Evolutionary conservation across 2,329 filamentous ascomycete genomes (phyloP).

Genomic region (Myotisia sp.): DNA sequence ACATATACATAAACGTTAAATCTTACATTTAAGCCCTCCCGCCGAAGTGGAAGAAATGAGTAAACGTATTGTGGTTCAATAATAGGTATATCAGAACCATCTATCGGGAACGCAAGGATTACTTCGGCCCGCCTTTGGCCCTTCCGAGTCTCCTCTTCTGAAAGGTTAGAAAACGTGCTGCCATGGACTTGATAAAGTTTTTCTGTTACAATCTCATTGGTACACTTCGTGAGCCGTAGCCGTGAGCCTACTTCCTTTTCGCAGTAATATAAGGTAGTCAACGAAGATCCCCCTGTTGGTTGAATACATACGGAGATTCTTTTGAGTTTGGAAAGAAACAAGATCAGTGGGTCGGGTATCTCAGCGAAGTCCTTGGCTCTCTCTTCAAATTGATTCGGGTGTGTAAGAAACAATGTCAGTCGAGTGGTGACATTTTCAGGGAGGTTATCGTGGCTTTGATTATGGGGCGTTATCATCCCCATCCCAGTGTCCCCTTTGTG

Average conservation of each 20-base stretch:
- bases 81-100: slow-evolving; percentile 20
- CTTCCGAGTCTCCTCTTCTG: slow-evolving; percentile 14
- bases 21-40: slow-evolving; percentile 32
- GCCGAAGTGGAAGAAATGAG: slow-evolving; percentile 34
- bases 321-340: slow-evolving; percentile 32
- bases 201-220: not conserved
- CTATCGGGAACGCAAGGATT: slow-evolving; percentile 35
- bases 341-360: slow-evolving; percentile 26
- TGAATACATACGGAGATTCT: slow-evolving; percentile 22
- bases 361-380: slow-evolving; percentile 21
- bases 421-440: slow-evolving; percentile 19
- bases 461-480: slow-evolving; percentile 22
- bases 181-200: not conserved
- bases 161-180: slow-evolving; percentile 5
- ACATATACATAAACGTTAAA: not conserved
- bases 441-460: slow-evolving; percentile 10
- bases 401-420: slow-evolving; percentile 27
- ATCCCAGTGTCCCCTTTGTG: slow-evolving; percentile 30
- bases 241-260: not conserved
- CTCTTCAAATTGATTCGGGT: slow-evolving; percentile 10
- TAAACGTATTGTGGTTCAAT: slow-evolving; percentile 31
- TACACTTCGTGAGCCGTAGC: not conserved
- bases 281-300: not conserved
- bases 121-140: slow-evolving; percentile 23
- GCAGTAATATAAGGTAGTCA: not conserved